Evolutionary conservation across 192 early-diverging fungal species (phyloP).

Genomic region (Coemansia biformis): DNA sequence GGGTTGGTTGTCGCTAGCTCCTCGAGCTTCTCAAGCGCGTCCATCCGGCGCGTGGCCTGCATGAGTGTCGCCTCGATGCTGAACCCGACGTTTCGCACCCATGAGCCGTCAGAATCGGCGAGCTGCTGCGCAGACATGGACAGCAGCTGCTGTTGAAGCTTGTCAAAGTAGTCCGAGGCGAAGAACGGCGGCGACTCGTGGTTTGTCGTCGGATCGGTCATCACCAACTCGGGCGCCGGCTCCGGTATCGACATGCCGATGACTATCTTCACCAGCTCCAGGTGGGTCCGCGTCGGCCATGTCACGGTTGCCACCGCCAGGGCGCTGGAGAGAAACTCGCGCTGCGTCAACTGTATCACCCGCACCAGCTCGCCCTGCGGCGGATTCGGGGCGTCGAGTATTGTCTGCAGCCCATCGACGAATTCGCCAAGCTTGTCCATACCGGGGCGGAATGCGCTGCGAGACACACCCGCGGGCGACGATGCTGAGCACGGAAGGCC

Average conservation of each 20-base stretch:
- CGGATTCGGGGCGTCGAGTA: conserved; percentile 41
- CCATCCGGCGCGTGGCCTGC: conserved; percentile 29
- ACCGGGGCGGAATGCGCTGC: neutral
- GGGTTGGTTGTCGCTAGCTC: conserved; percentile 15
- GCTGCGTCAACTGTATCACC: conserved; percentile 34
- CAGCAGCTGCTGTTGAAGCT: conserved; percentile 26
- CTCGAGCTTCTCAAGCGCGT: conserved; percentile 35
- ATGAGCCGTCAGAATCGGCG: conserved; percentile 28
- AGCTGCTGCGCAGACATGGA: conserved; percentile 18
- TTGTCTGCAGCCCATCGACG: conserved; percentile 28
- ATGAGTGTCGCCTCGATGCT: conserved; percentile 48
- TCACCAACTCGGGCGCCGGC: conserved; percentile 16
- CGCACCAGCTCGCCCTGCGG: conserved; percentile 38
- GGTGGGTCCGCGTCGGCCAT: conserved; percentile 41
- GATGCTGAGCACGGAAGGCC: too few species aligned
- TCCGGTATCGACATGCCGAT: conserved; percentile 25
- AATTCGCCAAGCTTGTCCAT: conserved; percentile 46
- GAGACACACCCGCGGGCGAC: too few species aligned
- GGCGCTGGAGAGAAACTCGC: conserved; percentile 36
- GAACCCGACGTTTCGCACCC: conserved; percentile 43
- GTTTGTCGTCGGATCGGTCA: conserved; percentile 19
- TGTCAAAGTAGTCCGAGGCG: conserved; percentile 35
- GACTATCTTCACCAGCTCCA: conserved; percentile 49
- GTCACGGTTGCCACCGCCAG: conserved; percentile 29
- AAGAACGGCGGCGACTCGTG: conserved; percentile 44